Base-by-base conservation (phyloP, 768 basidiomycete genomes). In the Tulasnella sp. region DNA sequence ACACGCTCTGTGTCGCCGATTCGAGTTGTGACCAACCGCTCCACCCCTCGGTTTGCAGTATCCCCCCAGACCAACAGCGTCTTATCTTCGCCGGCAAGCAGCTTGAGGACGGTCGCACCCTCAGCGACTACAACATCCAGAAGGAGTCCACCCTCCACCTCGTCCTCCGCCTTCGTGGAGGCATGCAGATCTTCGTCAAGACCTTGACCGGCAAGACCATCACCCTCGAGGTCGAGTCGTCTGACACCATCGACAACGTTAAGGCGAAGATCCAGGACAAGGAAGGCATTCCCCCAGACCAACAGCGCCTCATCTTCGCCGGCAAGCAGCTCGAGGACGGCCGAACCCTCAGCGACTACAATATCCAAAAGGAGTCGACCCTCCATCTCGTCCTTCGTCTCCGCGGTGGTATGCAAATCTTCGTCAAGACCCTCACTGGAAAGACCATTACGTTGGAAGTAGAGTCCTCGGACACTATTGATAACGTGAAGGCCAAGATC, bases 311-410 rank as follows among this genome's bases (percentile, higher is more conserved):
- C 54, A 89, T 89, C 83, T 97, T 97, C 82, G 96, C 96, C 64
- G 96, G 96, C 69, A 97, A 97, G 88, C 96, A 97, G 84, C 87
- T 97, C 16, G 96, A 97, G 85, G 96, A 98, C 80, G 96, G 96
- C 4, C 93, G 96, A 69, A 98, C 96, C 0, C 89, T 96, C 8
- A 86, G 86, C 54, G 89, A 89, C 83, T 89, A 88, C 85, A 87
- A 87, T 83, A 87, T 87, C 73, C 87, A 87, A 82, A 86, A 87
- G 82, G 86, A 87, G 84, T 86, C 84, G n/a, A 87, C 86, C 50
- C 84, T 87, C 60, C 85, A 85, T 77, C 82, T 87, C 54, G 93
- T 88, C 64, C 84, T 87, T 22, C 84, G 87, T 77, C 83, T 87
- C 5, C 85, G 87, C 80, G 87, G 87, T 83, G 87, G 87, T 73